Evolutionary conservation across 208 protist species (phyloP).

Genomic region (Angomonas desouzai): DNA sequence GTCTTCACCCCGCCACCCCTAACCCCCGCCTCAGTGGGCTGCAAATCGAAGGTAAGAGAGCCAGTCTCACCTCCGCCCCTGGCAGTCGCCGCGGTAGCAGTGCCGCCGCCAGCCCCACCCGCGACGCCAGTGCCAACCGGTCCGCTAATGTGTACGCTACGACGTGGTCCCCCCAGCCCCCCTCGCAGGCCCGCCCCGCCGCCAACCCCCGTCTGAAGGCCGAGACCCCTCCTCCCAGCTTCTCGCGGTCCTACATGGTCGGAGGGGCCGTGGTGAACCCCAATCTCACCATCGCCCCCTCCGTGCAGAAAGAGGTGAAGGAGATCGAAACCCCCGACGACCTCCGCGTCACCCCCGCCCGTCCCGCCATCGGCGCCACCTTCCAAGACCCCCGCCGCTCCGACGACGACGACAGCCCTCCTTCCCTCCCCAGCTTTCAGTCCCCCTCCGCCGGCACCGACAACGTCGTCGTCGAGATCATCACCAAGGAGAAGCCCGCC

Average conservation of each 20-base stretch:
- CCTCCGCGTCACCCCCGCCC: not conserved
- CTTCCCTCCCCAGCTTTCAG: conserved; percentile 1
- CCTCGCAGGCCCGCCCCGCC: not conserved
- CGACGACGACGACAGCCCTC: not conserved
- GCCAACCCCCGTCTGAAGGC: not conserved
- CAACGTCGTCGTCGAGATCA: conserved; percentile 1
- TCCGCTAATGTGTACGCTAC: not conserved
- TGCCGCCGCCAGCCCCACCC: not conserved
- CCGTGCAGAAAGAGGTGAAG: conserved; percentile 41
- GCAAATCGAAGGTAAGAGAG: conserved; percentile 5
- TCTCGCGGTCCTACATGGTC: conserved; percentile 31
- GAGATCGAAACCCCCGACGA: conserved; percentile 17
- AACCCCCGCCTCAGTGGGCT: not conserved
- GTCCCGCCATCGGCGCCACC: not conserved
- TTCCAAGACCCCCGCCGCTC: not conserved
- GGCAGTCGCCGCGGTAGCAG: not conserved
- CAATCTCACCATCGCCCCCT: conserved; percentile 37
- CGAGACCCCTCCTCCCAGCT: not conserved
- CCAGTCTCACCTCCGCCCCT: not conserved
- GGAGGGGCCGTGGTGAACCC: conserved; percentile 58
- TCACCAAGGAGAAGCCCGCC: not conserved
- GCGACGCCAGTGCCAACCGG: not conserved
- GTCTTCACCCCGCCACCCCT: not conserved
- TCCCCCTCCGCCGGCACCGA: conserved; percentile 9
- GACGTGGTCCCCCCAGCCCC: not conserved